A percentile compares a stretch with the other conserved stretches of the same genome.
Evolutionary conservation across 331 rosid species (phyloP).

Genomic region (Rhamnella rubrinervis): DNA sequence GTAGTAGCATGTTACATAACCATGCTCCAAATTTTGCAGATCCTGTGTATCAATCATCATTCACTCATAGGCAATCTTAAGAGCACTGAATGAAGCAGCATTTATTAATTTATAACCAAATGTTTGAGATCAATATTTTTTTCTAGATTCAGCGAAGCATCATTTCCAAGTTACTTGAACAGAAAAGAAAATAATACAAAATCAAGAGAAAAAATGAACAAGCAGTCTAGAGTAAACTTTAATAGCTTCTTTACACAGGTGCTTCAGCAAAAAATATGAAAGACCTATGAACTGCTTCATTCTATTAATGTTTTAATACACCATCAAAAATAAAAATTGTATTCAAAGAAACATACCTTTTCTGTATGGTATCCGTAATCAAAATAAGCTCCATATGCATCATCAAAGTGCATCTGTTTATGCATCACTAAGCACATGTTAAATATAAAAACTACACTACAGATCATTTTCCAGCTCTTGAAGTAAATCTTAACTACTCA

Average conservation of each 20-base stretch:
- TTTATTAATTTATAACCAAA: background rate
- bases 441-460: constrained; percentile 16
- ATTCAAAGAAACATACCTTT: constrained; percentile 53
- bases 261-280: background rate
- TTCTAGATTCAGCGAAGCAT: background rate
- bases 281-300: background rate
- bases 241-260: too few relatives aligned
- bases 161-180: background rate
- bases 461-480: background rate
- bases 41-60: constrained; percentile 3
- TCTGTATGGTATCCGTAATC: constrained; percentile 95
- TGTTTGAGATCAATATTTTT: background rate
- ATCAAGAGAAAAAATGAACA: background rate
- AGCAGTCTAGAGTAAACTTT: too few relatives aligned
- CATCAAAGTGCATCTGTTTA: constrained; percentile 83
- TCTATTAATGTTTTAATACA: background rate
- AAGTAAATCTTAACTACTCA: background rate
- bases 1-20: background rate
- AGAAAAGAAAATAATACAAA: background rate
- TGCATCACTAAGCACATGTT: constrained; percentile 34
- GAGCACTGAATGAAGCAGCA: background rate
- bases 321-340: background rate
- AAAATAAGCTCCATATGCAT: constrained; percentile 66
- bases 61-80: background rate
- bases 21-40: background rate